Evolutionary conservation across 805 yeast species (phyloP).

Genomic region (Yarrowia alimentaria): DNA sequence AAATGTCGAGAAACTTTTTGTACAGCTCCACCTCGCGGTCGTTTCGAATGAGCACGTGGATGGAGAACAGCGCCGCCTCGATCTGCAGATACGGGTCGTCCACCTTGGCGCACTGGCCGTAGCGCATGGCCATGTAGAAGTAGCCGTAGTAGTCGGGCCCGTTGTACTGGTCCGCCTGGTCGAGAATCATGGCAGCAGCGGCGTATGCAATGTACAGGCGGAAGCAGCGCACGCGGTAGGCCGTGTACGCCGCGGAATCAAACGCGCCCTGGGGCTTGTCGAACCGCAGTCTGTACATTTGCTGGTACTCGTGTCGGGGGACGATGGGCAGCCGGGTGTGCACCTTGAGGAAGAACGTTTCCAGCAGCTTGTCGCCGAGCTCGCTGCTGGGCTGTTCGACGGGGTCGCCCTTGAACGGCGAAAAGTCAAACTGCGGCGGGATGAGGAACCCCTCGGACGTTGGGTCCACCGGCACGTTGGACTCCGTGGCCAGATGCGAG

Average conservation of each 20-base stretch:
- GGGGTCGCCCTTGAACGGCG: slow-evolving; percentile 31
- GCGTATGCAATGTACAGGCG: slow-evolving; percentile 32
- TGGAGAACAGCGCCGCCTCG: slow-evolving; percentile 53
- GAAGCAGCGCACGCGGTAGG: slow-evolving; percentile 31
- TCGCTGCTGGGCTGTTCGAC: slow-evolving; percentile 30
- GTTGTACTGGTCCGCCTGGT: slow-evolving; percentile 13
- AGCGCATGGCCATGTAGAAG: slow-evolving; percentile 60
- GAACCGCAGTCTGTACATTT: slow-evolving; percentile 30
- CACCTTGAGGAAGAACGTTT: slow-evolving; percentile 28
- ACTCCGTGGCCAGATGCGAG: slow-evolving; percentile 19
- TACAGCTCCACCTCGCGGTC: slow-evolving; percentile 47
- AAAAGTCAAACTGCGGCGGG: slow-evolving; percentile 26
- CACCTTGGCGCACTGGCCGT: slow-evolving; percentile 48
- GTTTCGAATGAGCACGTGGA: slow-evolving; percentile 57
- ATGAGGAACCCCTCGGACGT: slow-evolving; percentile 13
- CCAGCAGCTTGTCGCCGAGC: slow-evolving; percentile 30
- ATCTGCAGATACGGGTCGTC: slow-evolving; percentile 48
- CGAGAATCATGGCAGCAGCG: slow-evolving; percentile 25
- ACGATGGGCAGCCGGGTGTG: slow-evolving; percentile 32
- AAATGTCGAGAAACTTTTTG: slow-evolving; percentile 24
- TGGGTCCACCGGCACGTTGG: slow-evolving; percentile 8
- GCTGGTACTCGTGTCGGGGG: slow-evolving; percentile 30
- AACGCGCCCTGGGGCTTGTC: slow-evolving; percentile 28
- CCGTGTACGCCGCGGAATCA: slow-evolving; percentile 29
- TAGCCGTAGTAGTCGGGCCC: slow-evolving; percentile 45